Evolutionary conservation across 2,329 filamentous ascomycete species (phyloP), one percentile per base, ranked within the genome.

Genomic region (Fusarium keratoplasticum): DNA sequence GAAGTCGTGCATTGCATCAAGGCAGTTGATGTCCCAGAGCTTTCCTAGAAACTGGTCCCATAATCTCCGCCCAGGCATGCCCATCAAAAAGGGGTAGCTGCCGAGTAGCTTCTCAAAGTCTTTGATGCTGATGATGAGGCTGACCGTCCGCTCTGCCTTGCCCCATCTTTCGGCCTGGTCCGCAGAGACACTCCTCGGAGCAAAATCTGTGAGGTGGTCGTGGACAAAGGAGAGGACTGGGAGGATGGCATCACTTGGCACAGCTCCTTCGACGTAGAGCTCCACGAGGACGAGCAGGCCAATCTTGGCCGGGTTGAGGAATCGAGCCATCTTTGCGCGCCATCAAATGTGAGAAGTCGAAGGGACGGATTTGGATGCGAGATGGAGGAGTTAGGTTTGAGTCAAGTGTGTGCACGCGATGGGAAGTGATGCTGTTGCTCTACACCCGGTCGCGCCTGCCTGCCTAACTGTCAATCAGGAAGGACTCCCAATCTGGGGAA

Each of bases 281-380:
- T 95, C 90, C 61, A 96, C 89, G 62, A 99, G 89, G 64, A 91
- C 90, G 64, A 98, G 88, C 27, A 98, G 88, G 79, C 93, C 92
- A 75, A 98, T 89, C 81, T 96, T 97, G 76, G 94, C 92, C 14
- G 96, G 94, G n/a, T 94, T 97, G 54, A 98, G 88, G 82, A 93
- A 97, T 66, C 93, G 93, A 77, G 92, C 89, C 92, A 96, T 97
- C 61, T 16, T 70, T 57, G 29, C 20, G 14, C 29, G 29, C 22
- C 36, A 64, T 42, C 25, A 7, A 69, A 44, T 31, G 29, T 29
- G 40, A 11, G 18, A 42, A 14, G 40, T 10, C 25, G 29, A 33
- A 20, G 18, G 18, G 18, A 14, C 29, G 38, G 11, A 22, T 36
- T 38, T 58, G 42, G 22, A 10, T 16, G 16, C 27, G 33, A 52